Conservation (phyloP, 441 rosid species). For the Raphanus hybrid region DNA sequence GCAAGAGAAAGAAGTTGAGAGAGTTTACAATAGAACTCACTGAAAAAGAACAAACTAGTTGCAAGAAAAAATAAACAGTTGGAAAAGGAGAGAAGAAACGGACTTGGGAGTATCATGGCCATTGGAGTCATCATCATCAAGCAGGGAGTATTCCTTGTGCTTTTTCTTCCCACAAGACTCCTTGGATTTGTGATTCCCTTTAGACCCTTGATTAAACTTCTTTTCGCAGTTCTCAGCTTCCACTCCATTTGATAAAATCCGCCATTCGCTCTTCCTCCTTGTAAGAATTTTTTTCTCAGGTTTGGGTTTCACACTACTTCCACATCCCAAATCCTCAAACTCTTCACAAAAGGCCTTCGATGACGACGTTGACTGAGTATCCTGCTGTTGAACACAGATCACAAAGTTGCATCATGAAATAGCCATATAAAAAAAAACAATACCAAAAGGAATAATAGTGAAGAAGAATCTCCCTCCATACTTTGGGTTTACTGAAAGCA, state of each 20-base stretch:
- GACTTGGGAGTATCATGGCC: conserved; percentile 48
- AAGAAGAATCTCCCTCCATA: conserved; percentile 47
- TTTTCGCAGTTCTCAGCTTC: conserved; percentile 40
- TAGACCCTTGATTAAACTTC: conserved; percentile 36
- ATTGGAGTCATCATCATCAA: conserved; percentile 36
- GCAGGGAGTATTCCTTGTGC: conserved; percentile 39
- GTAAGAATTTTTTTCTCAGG: conserved; percentile 40
- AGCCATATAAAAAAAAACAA: conserved; percentile 26
- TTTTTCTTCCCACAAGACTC: conserved; percentile 36
- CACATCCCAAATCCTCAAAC: conserved; percentile 48
- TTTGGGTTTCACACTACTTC: conserved; percentile 35
- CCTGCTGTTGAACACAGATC: conserved; percentile 51
- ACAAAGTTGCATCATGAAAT: conserved; percentile 21
- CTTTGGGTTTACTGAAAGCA: conserved; percentile 50
- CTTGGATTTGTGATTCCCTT: conserved; percentile 34
- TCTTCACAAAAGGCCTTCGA: conserved; percentile 50
- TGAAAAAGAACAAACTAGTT: background rate
- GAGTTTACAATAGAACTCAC: conserved; percentile 4
- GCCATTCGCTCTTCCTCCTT: conserved; percentile 35
- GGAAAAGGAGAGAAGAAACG: conserved; percentile 30
- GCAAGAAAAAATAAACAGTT: too few relatives aligned
- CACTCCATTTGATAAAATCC: conserved; percentile 45
- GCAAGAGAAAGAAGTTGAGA: conserved; percentile 24
- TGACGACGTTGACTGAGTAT: conserved; percentile 33
- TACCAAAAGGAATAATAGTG: background rate